phyloP scores from a whole-genome alignment of 257 asterid genomes.

The Galeopsis tetrahit region DNA sequence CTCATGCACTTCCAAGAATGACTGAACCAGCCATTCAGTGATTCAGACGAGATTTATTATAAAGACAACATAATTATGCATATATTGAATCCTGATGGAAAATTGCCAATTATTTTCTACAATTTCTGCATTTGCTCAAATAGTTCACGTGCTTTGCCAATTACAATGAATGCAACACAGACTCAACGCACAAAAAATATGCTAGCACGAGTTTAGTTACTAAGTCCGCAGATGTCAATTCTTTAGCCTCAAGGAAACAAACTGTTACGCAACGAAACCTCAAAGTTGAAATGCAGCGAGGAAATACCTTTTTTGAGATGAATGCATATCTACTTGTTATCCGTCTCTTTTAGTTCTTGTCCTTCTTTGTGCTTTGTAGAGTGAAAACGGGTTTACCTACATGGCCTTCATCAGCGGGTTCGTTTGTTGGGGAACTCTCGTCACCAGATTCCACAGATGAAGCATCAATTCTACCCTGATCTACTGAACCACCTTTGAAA shows the following conservation, averaged over 20 bases:
- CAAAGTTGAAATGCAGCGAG: conserved; percentile 8
- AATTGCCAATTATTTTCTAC: conserved; percentile 16
- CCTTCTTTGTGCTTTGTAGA: conserved; percentile 51
- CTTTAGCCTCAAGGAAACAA: conserved; percentile 26
- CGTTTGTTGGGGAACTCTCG: conserved; percentile 26
- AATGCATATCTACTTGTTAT: conserved; percentile 17
- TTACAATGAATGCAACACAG: conserved; percentile 11
- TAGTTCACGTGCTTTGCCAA: background rate
- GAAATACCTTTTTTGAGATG: background rate
- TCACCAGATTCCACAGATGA: conserved; percentile 32
- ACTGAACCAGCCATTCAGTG: background rate
- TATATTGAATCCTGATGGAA: background rate
- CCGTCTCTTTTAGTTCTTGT: conserved; percentile 28
- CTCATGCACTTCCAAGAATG: conserved; percentile 5
- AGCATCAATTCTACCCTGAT: conserved; percentile 18
- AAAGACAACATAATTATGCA: background rate
- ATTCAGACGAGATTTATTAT: background rate
- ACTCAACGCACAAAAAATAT: conserved; percentile 33
- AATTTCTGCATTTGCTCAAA: conserved; percentile 10
- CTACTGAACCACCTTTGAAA: conserved; percentile 33
- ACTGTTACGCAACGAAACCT: conserved; percentile 16
- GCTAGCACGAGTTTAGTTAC: conserved; percentile 29
- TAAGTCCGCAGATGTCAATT: conserved; percentile 32
- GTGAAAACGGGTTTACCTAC: conserved; percentile 45
- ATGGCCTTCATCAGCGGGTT: conserved; percentile 22